Evolutionary conservation across 768 basidiomycete genomes (phyloP).

Genomic region (Artomyces pyxidatus): DNA sequence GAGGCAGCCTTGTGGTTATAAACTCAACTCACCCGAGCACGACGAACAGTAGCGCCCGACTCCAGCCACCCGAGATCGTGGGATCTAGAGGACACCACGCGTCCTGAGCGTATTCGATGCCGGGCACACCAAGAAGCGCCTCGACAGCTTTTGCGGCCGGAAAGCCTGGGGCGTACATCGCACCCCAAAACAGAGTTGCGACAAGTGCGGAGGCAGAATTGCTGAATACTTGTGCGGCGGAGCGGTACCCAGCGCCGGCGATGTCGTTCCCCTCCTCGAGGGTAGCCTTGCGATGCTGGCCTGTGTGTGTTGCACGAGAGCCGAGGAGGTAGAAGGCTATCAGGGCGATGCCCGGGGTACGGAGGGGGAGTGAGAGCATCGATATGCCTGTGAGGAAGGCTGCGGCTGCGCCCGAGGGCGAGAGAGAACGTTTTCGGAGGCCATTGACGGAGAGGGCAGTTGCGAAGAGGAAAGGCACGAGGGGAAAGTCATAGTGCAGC

Average conservation of each 20-base stretch:
- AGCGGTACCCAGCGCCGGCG: conserved; percentile 63
- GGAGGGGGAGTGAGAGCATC: conserved; percentile 60
- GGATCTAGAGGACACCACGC: conserved; percentile 59
- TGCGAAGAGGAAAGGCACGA: conserved; percentile 40
- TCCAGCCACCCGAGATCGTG: conserved; percentile 39
- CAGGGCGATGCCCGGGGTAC: conserved; percentile 56
- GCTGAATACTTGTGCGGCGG: conserved; percentile 74
- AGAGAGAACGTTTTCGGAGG: conserved; percentile 63
- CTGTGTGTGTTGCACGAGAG: conserved; percentile 80
- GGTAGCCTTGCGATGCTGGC: conserved; percentile 63
- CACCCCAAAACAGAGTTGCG: conserved; percentile 58
- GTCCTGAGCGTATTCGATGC: conserved; percentile 29
- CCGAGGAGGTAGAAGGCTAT: conserved; percentile 76
- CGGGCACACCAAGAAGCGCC: conserved; percentile 10
- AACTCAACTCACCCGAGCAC: conserved; percentile 49
- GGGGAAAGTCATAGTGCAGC: conserved; percentile 25
- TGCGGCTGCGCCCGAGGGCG: conserved; percentile 64
- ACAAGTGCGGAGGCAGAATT: conserved; percentile 63
- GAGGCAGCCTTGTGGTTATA: not conserved
- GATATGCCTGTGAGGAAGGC: conserved; percentile 72
- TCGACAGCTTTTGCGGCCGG: conserved; percentile 16
- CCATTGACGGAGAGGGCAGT: conserved; percentile 60
- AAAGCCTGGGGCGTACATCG: conserved; percentile 40
- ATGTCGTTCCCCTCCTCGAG: conserved; percentile 76
- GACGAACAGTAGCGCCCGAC: conserved; percentile 53